A percentile compares a stretch with the other conserved stretches of the same genome.
These are phyloP conservation scores for Fusarium sp. DNA, from an alignment of 2,329 filamentous ascomycete genomes.

Conservation along the genomic window DNA sequence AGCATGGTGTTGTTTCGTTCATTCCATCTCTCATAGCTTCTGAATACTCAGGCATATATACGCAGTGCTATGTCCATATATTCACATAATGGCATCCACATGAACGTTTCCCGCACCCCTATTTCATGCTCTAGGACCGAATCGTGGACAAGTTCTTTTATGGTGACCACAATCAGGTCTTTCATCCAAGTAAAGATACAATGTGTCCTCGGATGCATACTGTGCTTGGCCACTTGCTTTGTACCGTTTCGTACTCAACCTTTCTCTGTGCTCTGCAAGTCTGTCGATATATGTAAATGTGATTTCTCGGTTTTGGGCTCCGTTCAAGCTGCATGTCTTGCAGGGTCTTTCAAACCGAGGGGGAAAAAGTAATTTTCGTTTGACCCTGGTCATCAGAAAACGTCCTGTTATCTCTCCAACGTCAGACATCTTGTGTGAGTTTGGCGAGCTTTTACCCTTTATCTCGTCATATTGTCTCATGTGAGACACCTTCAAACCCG, in stretches of 20 bases:
- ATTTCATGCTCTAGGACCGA: constrained; percentile 21
- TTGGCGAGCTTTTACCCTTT: constrained; percentile 4
- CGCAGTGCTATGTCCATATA: background rate
- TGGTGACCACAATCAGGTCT: constrained; percentile 29
- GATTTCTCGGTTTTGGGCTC: background rate
- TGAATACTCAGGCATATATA: constrained; percentile 12
- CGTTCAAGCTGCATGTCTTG: background rate
- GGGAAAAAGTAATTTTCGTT: background rate
- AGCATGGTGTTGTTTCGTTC: constrained; percentile 38
- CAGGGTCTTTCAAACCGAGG: background rate
- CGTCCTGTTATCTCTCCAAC: constrained; percentile 21
- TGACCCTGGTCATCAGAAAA: background rate
- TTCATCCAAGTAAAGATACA: background rate
- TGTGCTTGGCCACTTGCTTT: constrained; percentile 1
- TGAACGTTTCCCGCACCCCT: constrained; percentile 21
- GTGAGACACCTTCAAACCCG: constrained; percentile 4
- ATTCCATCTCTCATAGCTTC: constrained; percentile 37
- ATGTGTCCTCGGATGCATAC: background rate
- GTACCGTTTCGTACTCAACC: background rate
- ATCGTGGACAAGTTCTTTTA: constrained; percentile 19
- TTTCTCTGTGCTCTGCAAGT: background rate
- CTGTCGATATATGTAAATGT: background rate
- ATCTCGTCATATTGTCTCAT: constrained; percentile 35
- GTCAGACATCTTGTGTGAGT: constrained; percentile 17
- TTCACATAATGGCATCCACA: constrained; percentile 7